Evolutionary conservation across 805 yeast genomes (phyloP).

Genomic region (Millerago galiae): DNA sequence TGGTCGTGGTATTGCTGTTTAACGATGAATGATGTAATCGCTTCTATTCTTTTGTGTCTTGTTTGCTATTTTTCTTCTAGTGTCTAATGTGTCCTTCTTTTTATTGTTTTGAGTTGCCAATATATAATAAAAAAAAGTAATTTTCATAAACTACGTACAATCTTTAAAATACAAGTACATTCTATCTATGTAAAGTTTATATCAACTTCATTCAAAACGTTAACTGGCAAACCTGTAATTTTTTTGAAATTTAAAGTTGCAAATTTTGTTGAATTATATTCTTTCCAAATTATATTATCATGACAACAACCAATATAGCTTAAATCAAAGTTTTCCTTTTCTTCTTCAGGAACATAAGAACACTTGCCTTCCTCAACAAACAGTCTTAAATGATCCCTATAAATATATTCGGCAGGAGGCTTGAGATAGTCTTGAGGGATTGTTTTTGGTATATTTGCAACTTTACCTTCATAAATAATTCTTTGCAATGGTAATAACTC

Average conservation of each 20-base stretch:
- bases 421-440: conserved; percentile 33
- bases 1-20: conserved; percentile 32
- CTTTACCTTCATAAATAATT: conserved; percentile 53
- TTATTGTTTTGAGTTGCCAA: background rate
- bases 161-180: too few relatives aligned
- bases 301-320: conserved; percentile 38
- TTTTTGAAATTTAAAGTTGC: conserved; percentile 18
- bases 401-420: conserved; percentile 25
- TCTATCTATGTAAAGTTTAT: conserved; percentile 8
- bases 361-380: conserved; percentile 34
- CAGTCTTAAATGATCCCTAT: conserved; percentile 30
- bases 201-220: conserved; percentile 18
- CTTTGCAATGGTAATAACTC: conserved; percentile 48
- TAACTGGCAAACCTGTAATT: conserved; percentile 13
- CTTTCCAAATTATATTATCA: conserved; percentile 32
- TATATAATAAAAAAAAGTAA: background rate
- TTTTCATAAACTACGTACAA: too few relatives aligned
- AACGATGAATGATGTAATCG: conserved; percentile 1
- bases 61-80: background rate
- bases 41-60: background rate
- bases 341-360: conserved; percentile 35
- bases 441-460: conserved; percentile 38
- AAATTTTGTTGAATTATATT: conserved; percentile 29
- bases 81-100: too few relatives aligned
- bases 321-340: conserved; percentile 27